These are phyloP conservation scores for Globisporangium irregulare DNA, from an alignment of 352 stramenopile species.

Conservation along the genomic window DNA sequence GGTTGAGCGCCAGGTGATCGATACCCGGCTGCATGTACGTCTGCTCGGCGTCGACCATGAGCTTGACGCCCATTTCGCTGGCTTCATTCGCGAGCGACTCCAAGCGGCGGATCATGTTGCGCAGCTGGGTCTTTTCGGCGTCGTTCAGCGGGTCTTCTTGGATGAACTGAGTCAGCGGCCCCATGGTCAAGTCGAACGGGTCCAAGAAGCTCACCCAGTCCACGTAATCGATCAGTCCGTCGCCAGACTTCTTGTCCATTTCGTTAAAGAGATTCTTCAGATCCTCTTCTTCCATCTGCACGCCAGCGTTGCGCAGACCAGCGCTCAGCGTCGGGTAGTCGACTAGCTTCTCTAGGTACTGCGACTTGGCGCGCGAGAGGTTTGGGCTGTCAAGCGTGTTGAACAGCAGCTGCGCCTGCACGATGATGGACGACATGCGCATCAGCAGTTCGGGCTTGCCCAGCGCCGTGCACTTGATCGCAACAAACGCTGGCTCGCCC, in stretches of 20 bases:
- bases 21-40: constrained; percentile 97
- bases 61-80: constrained; percentile 73
- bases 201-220: constrained; percentile 93
- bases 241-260: constrained; percentile 60
- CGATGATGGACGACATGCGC: constrained; percentile 92
- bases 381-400: constrained; percentile 87
- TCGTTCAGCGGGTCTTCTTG: constrained; percentile 72
- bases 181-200: constrained; percentile 89
- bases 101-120: constrained; percentile 88
- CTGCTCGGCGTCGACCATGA: constrained; percentile 99
- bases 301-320: constrained; percentile 63
- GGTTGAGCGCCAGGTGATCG: constrained; percentile 89
- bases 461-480: constrained; percentile 97
- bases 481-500: constrained; percentile 89
- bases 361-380: constrained; percentile 77
- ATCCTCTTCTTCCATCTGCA: constrained; percentile 61
- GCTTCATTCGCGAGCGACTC: constrained; percentile 74
- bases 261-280: constrained; percentile 60
- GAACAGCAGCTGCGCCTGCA: constrained; percentile 91
- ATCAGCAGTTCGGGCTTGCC: constrained; percentile 95
- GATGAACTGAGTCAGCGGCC: constrained; percentile 86
- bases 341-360: constrained; percentile 76
- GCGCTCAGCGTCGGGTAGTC: constrained; percentile 77
- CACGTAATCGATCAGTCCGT: constrained; percentile 92
- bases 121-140: constrained; percentile 89